These are phyloP conservation scores for Talaromyces atroroseus DNA, from an alignment of 2,329 filamentous ascomycete genomes.

Conservation along the genomic window DNA sequence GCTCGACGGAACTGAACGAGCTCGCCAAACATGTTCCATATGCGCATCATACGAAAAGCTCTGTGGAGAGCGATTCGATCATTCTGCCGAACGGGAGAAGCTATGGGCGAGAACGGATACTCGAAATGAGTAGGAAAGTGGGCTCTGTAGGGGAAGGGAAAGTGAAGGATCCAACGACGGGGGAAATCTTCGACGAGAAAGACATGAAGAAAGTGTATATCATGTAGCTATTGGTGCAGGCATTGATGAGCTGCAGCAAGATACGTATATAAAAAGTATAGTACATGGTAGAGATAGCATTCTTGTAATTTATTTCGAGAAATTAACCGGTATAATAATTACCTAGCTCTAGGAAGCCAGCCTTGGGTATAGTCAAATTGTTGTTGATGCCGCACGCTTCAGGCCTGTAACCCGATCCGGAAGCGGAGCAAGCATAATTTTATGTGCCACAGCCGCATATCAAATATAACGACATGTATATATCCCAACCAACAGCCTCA, in stretches of 20 bases:
- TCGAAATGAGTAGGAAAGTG: constrained; percentile 73
- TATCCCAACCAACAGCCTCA: background rate
- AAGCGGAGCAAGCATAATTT: background rate
- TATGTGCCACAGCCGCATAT: background rate
- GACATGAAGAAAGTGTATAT: constrained; percentile 86
- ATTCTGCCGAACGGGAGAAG: constrained; percentile 82
- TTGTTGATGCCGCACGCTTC: background rate
- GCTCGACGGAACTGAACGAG: constrained; percentile 89
- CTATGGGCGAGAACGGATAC: constrained; percentile 69
- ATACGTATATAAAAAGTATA: background rate
- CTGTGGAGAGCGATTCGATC: constrained; percentile 80
- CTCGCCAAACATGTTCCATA: constrained; percentile 85
- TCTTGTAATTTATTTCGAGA: too few relatives aligned
- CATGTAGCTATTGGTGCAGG: constrained; percentile 47
- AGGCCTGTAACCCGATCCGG: background rate
- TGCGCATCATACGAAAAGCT: constrained; percentile 89
- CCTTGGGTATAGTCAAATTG: too few relatives aligned
- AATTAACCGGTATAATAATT: too few relatives aligned
- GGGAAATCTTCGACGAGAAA: constrained; percentile 57
- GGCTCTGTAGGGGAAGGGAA: constrained; percentile 56
- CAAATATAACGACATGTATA: background rate
- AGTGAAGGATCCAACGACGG: constrained; percentile 74
- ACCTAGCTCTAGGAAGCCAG: too few relatives aligned
- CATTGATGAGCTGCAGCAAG: background rate
- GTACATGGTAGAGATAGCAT: background rate